Base-by-base conservation (phyloP, 78 protist genomes). In the Dictyostelium capitatum region DNA sequence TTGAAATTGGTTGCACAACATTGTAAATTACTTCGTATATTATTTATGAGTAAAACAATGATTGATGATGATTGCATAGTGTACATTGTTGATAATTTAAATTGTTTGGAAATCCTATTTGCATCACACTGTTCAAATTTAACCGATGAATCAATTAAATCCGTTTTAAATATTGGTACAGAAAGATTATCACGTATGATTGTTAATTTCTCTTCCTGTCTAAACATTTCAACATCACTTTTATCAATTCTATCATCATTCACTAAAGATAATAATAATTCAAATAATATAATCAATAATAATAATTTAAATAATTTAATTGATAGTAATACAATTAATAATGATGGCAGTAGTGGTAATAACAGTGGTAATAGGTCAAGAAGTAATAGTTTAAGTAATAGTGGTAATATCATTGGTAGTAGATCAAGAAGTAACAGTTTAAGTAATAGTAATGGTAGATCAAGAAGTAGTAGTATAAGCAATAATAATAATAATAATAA, bases 51-150 rank as follows among this genome's bases (percentile, higher is more conserved):
- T 28, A 74, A 54, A 51, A 87, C 93, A 0, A 43, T 70, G 46
- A 79, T 77, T n/a, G 93, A 87, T 30, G 93, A 87, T 48, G 93
- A 87, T 23, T 77, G 93, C 50, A 28, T 87, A 1, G 46, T 87
- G 3, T 75, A 53, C 4, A 70, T 73, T 20, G 50, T 77, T 10
- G 93, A 87, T 11, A 59, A 77, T 65, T 65, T 87, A 47, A 56
- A 74, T 48, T 0, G 17, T 9, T 46, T 87, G 3, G 93, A 87
- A 14, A 28, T 77, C 10, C 17, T 87, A 28, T 77, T 43, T 69
- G 75, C 93, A 2, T 46, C 19, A 20, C 41, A 43, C 54, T 87
- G 93, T 51, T 65, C 57, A 41, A 64, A 64, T 77, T 5, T 87
- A 23, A 59, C 93, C 0, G 93, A 87, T 30, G 11, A 30, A 0